Evolutionary conservation across 345 rosid genomes (phyloP), one percentile per base, ranked within the genome.

Genomic region (Murraya koenigii): DNA sequence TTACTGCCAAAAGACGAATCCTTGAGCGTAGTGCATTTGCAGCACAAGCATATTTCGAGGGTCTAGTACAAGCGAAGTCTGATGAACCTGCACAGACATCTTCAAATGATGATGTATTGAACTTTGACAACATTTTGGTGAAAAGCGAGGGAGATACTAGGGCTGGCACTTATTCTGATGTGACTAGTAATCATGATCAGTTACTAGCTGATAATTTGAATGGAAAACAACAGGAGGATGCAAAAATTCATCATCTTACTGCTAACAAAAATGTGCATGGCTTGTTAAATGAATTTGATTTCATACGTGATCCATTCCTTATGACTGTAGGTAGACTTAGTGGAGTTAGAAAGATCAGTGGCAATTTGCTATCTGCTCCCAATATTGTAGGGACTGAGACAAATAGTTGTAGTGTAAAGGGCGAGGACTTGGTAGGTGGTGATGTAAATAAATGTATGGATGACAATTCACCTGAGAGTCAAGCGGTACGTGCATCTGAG

Each of bases 21-120:
- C 94, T 92, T 69, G 90, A 88, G 79, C 89, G 91, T 61, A 92
- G 98, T 85, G 94, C 97, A 62, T 80, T 85, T 28, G 95, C 92
- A 55, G 96, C 97, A 15, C 67, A 71, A 71, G 84, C 86, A 55
- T 93, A 92, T 89, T 95, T 89, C 82, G 89, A 83, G 74, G 73
- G 85, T 74, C 70, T 84, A 66, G 88, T 89, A 17, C 82, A 74
- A 82, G 83, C 75, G 69, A 84, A 85, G 76, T 76, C 75, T 58
- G 81, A 77, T 39, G 89, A 86, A 76, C 83, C 84, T 76, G 84
- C 86, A 52, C 78, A 63, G 58, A 64, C 85, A 72, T 64, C 88
- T 77, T 77, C 66, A 77, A 80, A 63, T 84, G 82, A 83, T 85
- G 83, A 85, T 88, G 73, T 62, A 69, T 78, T 85, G 83, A 80